phyloP scores from a whole-genome alignment of 768 basidiomycete genomes.

The Pleurotus ostreatus region DNA sequence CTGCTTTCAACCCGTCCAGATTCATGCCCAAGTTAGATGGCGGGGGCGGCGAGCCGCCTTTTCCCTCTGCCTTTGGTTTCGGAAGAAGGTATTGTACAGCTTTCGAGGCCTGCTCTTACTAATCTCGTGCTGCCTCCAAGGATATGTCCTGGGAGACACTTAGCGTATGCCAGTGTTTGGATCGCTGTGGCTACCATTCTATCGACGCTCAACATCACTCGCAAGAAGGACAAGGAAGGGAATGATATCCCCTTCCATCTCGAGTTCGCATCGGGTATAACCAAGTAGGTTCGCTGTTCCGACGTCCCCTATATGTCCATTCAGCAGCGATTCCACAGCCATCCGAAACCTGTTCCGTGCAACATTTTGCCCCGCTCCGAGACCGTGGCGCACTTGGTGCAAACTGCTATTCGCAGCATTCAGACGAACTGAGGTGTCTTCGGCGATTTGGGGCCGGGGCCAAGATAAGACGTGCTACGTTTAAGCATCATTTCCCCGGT shows the following conservation, averaged over 20 bases:
- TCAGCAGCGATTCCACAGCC: not conserved
- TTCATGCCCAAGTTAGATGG: conserved; percentile 7
- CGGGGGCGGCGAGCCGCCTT: conserved; percentile 9
- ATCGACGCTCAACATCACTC: conserved; percentile 27
- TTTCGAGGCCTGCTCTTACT: not conserved
- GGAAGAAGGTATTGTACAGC: conserved; percentile 10
- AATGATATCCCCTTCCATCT: conserved; percentile 15
- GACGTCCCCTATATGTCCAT: too few species aligned
- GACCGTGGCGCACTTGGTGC: not conserved
- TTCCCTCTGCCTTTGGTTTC: conserved; percentile 11
- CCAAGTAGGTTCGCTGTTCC: conserved; percentile 19
- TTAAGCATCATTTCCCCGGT: too few species aligned
- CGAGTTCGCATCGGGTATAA: conserved; percentile 27
- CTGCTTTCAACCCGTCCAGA: not conserved
- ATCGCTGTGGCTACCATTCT: conserved; percentile 28
- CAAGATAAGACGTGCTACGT: too few species aligned
- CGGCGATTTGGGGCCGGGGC: too few species aligned
- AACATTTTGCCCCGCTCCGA: not conserved
- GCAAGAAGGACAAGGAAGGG: conserved; percentile 19
- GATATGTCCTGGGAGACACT: conserved; percentile 23
- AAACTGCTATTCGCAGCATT: too few species aligned
- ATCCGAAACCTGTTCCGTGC: not conserved
- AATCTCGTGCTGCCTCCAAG: not conserved
- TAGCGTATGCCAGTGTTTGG: conserved; percentile 32
- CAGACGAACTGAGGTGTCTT: too few species aligned